Conservation (phyloP, 2,329 filamentous ascomycete genomes). For the Hysterium pulicare region DNA sequence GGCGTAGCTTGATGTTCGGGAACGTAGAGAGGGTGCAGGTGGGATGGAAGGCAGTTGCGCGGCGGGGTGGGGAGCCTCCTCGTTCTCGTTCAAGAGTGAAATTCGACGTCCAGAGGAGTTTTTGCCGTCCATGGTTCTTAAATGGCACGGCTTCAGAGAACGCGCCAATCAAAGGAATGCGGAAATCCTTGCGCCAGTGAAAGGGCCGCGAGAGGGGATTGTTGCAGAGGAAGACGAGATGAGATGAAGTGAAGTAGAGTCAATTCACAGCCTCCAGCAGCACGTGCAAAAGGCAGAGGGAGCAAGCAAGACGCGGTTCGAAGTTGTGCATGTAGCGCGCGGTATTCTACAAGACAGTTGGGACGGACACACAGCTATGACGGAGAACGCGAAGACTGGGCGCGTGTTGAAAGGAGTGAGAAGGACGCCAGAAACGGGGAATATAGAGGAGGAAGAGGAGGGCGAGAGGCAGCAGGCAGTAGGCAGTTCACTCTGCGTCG, state of each 20-base stretch:
- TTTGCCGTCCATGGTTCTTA: slow-evolving; percentile 49
- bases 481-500: not conserved
- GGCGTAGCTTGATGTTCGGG: slow-evolving; percentile 42
- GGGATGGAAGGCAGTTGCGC: slow-evolving; percentile 35
- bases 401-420: not conserved
- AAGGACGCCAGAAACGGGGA: not conserved
- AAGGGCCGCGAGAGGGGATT: not conserved
- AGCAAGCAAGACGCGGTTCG: too few relatives aligned
- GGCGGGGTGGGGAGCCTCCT: slow-evolving; percentile 27
- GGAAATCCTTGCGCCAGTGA: not conserved
- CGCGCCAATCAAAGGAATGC: slow-evolving; percentile 19
- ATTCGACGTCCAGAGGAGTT: slow-evolving; percentile 49
- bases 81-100: slow-evolving; percentile 50
- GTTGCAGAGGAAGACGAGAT: not conserved
- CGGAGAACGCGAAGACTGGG: too few relatives aligned
- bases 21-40: slow-evolving; percentile 36
- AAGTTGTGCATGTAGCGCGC: too few relatives aligned
- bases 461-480: not conserved
- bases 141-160: slow-evolving; percentile 20
- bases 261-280: not conserved
- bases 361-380: too few relatives aligned
- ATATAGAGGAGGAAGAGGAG: not conserved
- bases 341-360: too few relatives aligned
- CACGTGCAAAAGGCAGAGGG: not conserved
- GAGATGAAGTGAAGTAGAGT: not conserved